Evolutionary conservation across 2,329 filamentous ascomycete species (phyloP).

Genomic region (Fusarium acutatum): DNA sequence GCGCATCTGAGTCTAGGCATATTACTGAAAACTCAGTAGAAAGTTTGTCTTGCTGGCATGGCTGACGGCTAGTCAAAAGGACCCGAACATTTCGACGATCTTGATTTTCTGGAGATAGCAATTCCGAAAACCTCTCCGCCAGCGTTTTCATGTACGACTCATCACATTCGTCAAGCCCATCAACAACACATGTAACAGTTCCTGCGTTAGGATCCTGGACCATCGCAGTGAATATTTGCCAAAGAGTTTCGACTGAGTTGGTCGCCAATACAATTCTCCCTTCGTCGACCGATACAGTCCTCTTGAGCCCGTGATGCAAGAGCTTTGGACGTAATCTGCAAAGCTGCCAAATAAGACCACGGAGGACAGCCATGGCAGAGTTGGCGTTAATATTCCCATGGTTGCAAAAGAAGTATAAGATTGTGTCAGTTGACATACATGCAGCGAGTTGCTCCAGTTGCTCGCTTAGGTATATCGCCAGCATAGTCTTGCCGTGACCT

Average conservation of each 20-base stretch:
- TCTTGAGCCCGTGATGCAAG: not conserved
- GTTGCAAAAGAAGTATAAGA: conserved; percentile 23
- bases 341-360: conserved; percentile 16
- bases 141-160: not conserved
- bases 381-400: conserved; percentile 2
- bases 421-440: not conserved
- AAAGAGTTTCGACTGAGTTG: not conserved
- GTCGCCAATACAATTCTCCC: not conserved
- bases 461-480: not conserved
- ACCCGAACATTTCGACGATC: not conserved
- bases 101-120: not conserved
- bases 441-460: not conserved
- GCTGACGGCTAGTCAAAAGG: not conserved
- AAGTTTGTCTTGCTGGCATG: rapidly evolving
- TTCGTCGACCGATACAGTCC: not conserved
- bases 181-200: not conserved
- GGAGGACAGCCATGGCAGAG: not conserved
- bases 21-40: not conserved
- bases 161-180: conserved; percentile 16
- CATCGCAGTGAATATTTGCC: conserved; percentile 8
- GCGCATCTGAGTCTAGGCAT: not conserved
- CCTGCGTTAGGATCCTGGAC: not conserved
- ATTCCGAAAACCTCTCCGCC: not conserved
- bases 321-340: not conserved
- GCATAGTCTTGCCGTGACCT: conserved; percentile 14